Base-by-base conservation (phyloP, 1,139 yeast genomes). In the Blastobotrys petasosporus region DNA sequence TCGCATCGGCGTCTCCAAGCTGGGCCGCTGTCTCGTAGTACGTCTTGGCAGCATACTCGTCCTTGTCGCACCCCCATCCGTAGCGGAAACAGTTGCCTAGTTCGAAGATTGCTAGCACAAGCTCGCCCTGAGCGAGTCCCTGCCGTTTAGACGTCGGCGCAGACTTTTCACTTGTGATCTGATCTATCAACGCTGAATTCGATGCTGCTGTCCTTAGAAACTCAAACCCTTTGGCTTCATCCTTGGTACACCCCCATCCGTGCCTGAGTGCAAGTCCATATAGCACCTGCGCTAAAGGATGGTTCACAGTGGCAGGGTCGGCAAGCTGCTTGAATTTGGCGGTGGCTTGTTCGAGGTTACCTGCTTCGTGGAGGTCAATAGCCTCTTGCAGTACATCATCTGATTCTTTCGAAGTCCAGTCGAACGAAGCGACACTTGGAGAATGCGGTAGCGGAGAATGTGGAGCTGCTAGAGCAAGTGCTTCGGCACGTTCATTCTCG, bases 1-100 rank as follows among this genome's bases (percentile, higher is more conserved):
- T 60, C n/a, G 68, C 68, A 42, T 64, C 68, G 10, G 57, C 47
- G 42, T 64, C 68, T 11, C 68, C 68, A 31, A 64, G 51, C 35
- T 57, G 48, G 4, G 66, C 67, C 1, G 67, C 68, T 2, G 62
- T 54, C 44, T 63, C 66, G 52, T 58, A 64, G 47, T 62, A 63
- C 16, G 53, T 55, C 40, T 52, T 53, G 2, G 67, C 68, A 1
- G 61, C 59, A 3, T 41, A 48, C 2, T 57, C 50, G 44, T 63
- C 67, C 34, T 49, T 46, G 5, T 55, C 59, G 17, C 61, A 58
- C 23, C 68, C 68, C 68, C 67, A 63, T 4, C 68, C 68, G 42
- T 58, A 52, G 25, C 62, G 53, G 50, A 58, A 63, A 38, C 67
- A 61, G 46, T 64, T 64, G 30, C 66, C 68, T 11, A 64, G 55